Conservation (phyloP, 176 grass and related monocot species). For the Aegilops longissima region DNA sequence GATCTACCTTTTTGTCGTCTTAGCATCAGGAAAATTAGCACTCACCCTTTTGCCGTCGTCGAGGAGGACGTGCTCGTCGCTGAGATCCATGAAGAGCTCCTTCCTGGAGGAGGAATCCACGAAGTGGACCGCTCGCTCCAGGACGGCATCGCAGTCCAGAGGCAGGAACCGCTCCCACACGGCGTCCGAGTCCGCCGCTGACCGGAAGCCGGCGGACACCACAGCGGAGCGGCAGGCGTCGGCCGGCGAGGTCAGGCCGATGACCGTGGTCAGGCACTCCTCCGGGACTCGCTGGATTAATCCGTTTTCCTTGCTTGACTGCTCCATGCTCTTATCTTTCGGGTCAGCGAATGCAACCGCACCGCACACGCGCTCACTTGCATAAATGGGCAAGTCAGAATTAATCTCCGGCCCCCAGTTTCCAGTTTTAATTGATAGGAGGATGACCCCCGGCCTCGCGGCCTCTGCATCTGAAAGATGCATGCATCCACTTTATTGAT, state of each 20-base stretch:
- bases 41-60: background rate
- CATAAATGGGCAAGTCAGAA: no score
- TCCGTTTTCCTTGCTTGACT: no score
- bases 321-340: no score
- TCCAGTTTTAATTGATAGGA: no score
- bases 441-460: no score
- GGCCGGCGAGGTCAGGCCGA: background rate
- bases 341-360: no score
- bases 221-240: background rate
- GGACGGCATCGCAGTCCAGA: background rate
- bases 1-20: no score
- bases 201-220: background rate
- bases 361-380: no score
- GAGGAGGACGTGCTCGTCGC: background rate
- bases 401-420: no score
- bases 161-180: background rate
- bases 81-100: background rate
- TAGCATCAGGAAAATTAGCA: background rate
- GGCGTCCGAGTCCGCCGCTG: background rate
- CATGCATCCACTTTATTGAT: no score
- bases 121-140: background rate
- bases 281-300: background rate
- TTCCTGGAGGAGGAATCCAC: background rate
- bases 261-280: background rate
- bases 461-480: no score